Conservation (phyloP, 2,329 filamentous ascomycete genomes). For the Coccinonectria pachysandricola region DNA sequence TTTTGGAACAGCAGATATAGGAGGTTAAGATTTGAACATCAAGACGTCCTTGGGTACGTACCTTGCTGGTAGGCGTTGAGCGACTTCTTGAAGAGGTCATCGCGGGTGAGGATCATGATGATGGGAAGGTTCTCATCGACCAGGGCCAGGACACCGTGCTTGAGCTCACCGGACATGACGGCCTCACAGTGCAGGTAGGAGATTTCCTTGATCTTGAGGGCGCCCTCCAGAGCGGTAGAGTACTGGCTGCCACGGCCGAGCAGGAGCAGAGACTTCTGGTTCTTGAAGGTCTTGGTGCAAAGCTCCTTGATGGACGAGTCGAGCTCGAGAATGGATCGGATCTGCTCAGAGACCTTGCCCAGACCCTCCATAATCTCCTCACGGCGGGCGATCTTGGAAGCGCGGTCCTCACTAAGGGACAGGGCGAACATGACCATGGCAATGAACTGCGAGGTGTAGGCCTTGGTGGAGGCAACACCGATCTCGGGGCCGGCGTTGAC, state of each 20-base stretch:
- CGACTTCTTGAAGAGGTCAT: slow-evolving; percentile 96
- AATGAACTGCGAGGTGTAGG: slow-evolving; percentile 98
- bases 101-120: slow-evolving; percentile 98
- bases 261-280: slow-evolving; percentile 92
- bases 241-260: slow-evolving; percentile 93
- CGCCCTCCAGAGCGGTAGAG: slow-evolving; percentile 92
- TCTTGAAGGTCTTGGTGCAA: slow-evolving; percentile 84
- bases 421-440: slow-evolving; percentile 99
- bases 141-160: slow-evolving; percentile 94
- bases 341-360: slow-evolving; percentile 76
- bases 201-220: slow-evolving; percentile 99
- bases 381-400: slow-evolving; percentile 83
- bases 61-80: slow-evolving; percentile 98
- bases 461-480: slow-evolving; percentile 97
- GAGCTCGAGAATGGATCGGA: slow-evolving; percentile 82
- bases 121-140: slow-evolving; percentile 98
- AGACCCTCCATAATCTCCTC: slow-evolving; percentile 96
- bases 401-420: slow-evolving; percentile 90
- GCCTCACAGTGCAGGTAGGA: slow-evolving; percentile 99
- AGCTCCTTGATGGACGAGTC: slow-evolving; percentile 91
- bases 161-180: slow-evolving; percentile 99
- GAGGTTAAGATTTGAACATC: background rate
- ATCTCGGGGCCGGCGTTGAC: slow-evolving; percentile 98
- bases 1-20: background rate
- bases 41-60: slow-evolving; percentile 35